Evolutionary conservation across 1,139 yeast genomes (phyloP).

Genomic region (Saccharomycopsis phalli): DNA sequence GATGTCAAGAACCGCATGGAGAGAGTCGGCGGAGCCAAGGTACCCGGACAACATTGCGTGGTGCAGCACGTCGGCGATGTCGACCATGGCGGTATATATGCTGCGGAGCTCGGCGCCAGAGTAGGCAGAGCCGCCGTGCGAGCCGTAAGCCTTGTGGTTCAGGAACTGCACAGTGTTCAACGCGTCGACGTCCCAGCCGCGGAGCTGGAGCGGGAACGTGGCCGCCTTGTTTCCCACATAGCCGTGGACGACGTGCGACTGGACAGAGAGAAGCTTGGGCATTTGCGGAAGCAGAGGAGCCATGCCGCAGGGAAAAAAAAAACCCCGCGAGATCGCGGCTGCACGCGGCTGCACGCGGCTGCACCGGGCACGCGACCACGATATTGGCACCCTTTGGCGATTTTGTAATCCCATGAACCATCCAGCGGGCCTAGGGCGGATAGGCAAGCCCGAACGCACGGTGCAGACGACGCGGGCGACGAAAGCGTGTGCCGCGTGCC

Average conservation of each 20-base stretch:
- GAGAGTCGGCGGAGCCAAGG: constrained; percentile 46
- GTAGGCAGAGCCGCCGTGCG: constrained; percentile 30
- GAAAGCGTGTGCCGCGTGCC: constrained; percentile 51
- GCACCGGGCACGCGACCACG: neutral
- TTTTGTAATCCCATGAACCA: neutral
- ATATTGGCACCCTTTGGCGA: neutral
- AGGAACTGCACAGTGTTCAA: constrained; percentile 57
- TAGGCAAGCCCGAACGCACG: too few relatives aligned
- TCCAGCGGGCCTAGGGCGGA: neutral
- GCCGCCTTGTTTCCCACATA: constrained; percentile 58
- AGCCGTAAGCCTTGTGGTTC: constrained; percentile 61
- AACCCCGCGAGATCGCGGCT: neutral
- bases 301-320: neutral
- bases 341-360: neutral
- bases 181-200: constrained; percentile 63
- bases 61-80: constrained; percentile 33
- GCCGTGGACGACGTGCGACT: constrained; percentile 66
- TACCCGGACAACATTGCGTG: constrained; percentile 59
- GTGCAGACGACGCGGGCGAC: constrained; percentile 40
- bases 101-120: constrained; percentile 34
- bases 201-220: constrained; percentile 52
- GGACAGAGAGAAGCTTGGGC: constrained; percentile 27
- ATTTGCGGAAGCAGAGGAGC: neutral
- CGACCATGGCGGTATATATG: constrained; percentile 39
- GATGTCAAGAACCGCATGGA: constrained; percentile 40